A percentile compares a stretch with the other conserved stretches of the same genome.
phyloP scores from a whole-genome alignment of 1,284 basidiomycete species.

The Lignosus rhinocerotis region DNA sequence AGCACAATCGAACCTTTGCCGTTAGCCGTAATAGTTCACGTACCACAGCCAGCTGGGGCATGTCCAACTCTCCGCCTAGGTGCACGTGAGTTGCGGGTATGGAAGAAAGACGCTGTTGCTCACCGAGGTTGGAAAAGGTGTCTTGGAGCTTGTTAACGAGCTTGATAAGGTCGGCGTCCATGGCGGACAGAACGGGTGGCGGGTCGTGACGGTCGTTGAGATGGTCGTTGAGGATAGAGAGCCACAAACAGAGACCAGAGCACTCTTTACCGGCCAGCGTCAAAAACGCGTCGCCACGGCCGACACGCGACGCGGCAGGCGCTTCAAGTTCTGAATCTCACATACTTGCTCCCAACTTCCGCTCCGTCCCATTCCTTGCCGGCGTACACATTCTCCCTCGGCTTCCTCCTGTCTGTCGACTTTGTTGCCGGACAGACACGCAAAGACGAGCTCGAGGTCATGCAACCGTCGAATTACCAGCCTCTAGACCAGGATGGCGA shows the following conservation, averaged over 20 bases:
- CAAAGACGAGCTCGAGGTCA: neutral
- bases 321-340: neutral
- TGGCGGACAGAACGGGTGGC: conserved; percentile 37
- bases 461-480: conserved; percentile 25
- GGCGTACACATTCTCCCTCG: neutral
- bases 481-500: conserved; percentile 23
- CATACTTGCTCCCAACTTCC: neutral
- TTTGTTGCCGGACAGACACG: conserved; percentile 7
- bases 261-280: conserved; percentile 6
- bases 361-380: neutral
- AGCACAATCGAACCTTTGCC: neutral
- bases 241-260: neutral
- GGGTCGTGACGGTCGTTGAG: conserved; percentile 21
- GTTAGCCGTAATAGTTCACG: conserved; percentile 2
- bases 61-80: conserved; percentile 80
- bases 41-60: conserved; percentile 84
- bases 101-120: conserved; percentile 30
- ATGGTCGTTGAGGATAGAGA: conserved; percentile 10
- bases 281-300: conserved; percentile 27
- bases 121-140: conserved; percentile 80
- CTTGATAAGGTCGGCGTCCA: conserved; percentile 94
- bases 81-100: conserved; percentile 15
- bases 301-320: conserved; percentile 15
- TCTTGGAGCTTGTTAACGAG: conserved; percentile 96
- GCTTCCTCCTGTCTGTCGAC: neutral